Conservation (phyloP, 129 eudicot species). For the Centrapalus pauciflorus region DNA sequence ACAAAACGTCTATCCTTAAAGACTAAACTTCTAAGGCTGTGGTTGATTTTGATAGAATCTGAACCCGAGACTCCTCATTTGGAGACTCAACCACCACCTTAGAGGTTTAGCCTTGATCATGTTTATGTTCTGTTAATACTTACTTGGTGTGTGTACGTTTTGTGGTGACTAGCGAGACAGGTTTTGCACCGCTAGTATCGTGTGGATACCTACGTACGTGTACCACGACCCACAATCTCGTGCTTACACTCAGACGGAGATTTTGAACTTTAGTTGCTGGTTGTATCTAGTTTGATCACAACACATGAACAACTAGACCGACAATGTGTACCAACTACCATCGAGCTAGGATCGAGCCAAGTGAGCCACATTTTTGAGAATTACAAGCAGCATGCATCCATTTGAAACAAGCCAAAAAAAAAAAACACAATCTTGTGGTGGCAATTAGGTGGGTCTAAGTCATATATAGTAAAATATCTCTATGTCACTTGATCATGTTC, state of each 20-base stretch:
- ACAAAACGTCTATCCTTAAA: no score
- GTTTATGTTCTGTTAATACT: not conserved
- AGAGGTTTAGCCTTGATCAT: no score
- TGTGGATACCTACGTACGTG: not conserved
- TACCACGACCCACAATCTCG: no score
- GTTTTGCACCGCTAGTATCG: not conserved
- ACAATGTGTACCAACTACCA: conserved; percentile 18
- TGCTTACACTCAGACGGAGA: not conserved
- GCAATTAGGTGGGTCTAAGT: not conserved
- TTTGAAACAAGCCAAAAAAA: conserved; percentile 9
- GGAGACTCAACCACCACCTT: no score
- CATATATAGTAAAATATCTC: not conserved
- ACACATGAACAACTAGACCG: conserved; percentile 5
- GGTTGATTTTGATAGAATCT: no score
- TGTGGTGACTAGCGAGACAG: not conserved
- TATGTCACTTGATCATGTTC: no score
- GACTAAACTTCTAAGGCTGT: no score
- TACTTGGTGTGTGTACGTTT: not conserved
- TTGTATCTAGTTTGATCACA: conserved; percentile 6
- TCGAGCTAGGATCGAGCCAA: not conserved
- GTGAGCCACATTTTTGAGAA: not conserved
- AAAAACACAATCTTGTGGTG: not conserved
- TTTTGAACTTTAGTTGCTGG: not conserved
- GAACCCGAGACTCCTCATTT: no score
- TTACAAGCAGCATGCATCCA: conserved; percentile 10